phyloP scores from a whole-genome alignment of 306 rosid genomes.

The Inga laurina region DNA sequence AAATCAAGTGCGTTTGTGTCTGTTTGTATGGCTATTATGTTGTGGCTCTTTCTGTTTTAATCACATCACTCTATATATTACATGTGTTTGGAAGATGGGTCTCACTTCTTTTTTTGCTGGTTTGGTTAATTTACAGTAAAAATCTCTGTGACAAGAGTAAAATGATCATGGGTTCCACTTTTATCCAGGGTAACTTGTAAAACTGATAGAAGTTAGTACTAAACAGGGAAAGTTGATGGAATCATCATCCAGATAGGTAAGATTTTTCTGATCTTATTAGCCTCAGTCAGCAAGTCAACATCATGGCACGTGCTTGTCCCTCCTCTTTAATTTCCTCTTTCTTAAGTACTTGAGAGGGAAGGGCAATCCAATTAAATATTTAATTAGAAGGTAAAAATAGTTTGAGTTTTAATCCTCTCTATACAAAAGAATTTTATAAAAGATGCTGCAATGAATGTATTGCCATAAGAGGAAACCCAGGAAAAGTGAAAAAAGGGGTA shows the following conservation, averaged over 20 bases:
- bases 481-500: conserved; percentile 29
- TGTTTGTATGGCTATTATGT: neutral
- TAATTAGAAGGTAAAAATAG: neutral
- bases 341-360: neutral
- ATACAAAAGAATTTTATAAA: neutral
- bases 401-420: neutral
- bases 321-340: conserved; percentile 9
- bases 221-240: conserved; percentile 1
- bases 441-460: conserved; percentile 31
- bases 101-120: neutral
- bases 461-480: conserved; percentile 29
- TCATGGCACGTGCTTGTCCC: conserved; percentile 38
- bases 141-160: neutral
- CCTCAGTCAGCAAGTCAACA: conserved; percentile 32
- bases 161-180: conserved; percentile 12
- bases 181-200: conserved; percentile 1
- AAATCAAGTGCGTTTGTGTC: neutral
- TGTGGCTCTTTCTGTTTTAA: neutral
- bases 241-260: neutral
- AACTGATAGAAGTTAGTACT: neutral
- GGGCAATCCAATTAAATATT: neutral
- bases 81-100: neutral
- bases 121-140: neutral
- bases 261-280: conserved; percentile 27
- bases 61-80: neutral